phyloP scores from a whole-genome alignment of 1,139 yeast genomes.

The Diutina neorugosa region DNA sequence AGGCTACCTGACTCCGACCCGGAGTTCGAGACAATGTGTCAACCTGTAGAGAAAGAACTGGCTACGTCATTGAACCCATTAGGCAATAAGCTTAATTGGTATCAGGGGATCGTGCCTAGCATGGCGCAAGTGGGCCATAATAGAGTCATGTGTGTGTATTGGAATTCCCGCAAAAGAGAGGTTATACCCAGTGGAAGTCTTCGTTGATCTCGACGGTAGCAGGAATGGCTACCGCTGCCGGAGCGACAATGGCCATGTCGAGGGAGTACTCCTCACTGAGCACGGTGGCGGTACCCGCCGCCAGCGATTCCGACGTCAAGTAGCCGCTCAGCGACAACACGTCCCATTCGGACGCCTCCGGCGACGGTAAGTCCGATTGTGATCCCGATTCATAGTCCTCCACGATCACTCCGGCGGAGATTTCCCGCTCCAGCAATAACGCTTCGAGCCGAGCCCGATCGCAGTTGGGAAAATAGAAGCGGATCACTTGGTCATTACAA shows the following conservation, averaged over 20 bases:
- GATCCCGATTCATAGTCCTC: conserved; percentile 12
- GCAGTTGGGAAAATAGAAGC: conserved; percentile 49
- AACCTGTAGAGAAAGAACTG: too few species aligned
- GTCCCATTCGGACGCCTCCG: neutral
- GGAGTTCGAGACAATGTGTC: too few species aligned
- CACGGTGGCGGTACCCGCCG: neutral
- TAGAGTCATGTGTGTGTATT: too few species aligned
- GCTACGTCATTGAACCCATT: too few species aligned
- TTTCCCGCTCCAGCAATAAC: conserved; percentile 36
- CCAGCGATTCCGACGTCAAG: neutral
- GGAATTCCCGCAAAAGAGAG: neutral
- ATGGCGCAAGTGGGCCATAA: too few species aligned
- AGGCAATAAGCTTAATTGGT: too few species aligned
- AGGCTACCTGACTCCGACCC: too few species aligned
- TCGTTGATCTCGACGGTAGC: neutral
- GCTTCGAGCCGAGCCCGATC: conserved; percentile 38
- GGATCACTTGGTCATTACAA: conserved; percentile 20
- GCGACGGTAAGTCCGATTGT: neutral
- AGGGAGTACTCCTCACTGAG: neutral
- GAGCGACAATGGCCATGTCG: neutral
- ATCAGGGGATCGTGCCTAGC: too few species aligned
- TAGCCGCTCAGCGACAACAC: conserved; percentile 3
- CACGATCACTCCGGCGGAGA: conserved; percentile 37
- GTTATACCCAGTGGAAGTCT: neutral
- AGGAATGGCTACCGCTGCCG: neutral